Evolutionary conservation across 495 filamentous ascomycete species (phyloP).

Genomic region (Neurospora sp.): DNA sequence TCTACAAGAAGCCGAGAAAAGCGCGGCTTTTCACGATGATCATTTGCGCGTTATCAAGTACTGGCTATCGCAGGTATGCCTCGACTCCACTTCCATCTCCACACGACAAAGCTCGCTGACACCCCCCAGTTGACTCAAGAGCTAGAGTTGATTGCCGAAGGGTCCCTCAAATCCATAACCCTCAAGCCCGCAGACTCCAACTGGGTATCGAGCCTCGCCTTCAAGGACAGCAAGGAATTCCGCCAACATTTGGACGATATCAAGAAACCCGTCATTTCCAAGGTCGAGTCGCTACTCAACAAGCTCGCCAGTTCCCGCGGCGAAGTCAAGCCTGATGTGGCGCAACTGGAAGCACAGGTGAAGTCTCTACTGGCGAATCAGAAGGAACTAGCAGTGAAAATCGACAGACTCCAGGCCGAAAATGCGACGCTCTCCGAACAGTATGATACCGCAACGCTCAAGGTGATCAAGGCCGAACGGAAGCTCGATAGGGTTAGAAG

Average conservation of each 20-base stretch:
- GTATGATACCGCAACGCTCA: constrained; percentile 71
- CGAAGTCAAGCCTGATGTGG: constrained; percentile 50
- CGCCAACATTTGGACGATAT: constrained; percentile 62
- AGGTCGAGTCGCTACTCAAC: constrained; percentile 31
- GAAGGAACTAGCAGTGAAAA: constrained; percentile 65
- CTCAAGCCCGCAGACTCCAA: constrained; percentile 30
- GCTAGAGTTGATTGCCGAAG: constrained; percentile 56
- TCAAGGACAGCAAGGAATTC: constrained; percentile 61
- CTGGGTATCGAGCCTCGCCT: constrained; percentile 52
- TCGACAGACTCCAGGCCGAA: constrained; percentile 66
- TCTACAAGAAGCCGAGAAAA: constrained; percentile 65
- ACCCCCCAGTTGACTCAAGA: constrained; percentile 69
- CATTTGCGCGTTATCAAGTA: constrained; percentile 80
- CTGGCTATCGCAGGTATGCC: constrained; percentile 82
- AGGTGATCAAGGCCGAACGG: constrained; percentile 91
- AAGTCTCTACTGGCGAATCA: constrained; percentile 65
- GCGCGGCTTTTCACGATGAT: constrained; percentile 72
- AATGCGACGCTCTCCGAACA: constrained; percentile 76
- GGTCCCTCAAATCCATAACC: constrained; percentile 33
- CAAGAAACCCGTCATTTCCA: constrained; percentile 35
- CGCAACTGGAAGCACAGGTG: constrained; percentile 62
- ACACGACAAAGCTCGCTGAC: constrained; percentile 21
- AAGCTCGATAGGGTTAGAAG: constrained; percentile 82
- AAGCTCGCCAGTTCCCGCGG: constrained; percentile 30
- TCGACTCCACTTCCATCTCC: constrained; percentile 12